phyloP scores from a whole-genome alignment of 1,139 yeast species.

The Sugiyamaella castrensis region DNA sequence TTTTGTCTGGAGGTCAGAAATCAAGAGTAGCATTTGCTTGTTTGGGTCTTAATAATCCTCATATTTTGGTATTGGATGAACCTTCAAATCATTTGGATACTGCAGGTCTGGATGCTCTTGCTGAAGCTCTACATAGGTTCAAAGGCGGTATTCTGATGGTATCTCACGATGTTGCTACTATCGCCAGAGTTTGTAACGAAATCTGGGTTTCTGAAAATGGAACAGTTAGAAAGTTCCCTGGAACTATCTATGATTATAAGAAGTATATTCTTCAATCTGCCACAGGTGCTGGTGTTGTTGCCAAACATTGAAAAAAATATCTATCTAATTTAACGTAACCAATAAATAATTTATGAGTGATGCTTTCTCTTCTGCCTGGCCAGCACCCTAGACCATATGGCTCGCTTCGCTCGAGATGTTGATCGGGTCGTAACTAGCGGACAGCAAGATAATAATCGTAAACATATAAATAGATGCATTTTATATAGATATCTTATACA shows the following conservation, averaged over 20 bases:
- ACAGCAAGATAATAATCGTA: not conserved
- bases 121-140: conserved; percentile 81
- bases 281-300: conserved; percentile 82
- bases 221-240: conserved; percentile 73
- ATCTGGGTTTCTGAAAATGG: conserved; percentile 94
- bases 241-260: conserved; percentile 84
- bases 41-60: conserved; percentile 87
- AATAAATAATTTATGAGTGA: not conserved
- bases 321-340: not conserved
- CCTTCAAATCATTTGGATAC: conserved; percentile 99
- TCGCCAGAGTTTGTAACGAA: conserved; percentile 82
- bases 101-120: conserved; percentile 92
- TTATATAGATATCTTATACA: not conserved
- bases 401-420: no score
- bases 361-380: no score
- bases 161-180: conserved; percentile 92
- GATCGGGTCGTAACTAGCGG: no score
- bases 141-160: conserved; percentile 97
- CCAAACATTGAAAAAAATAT: conserved; percentile 56
- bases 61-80: conserved; percentile 88
- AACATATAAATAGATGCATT: not conserved
- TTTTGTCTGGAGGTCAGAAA: conserved; percentile 96
- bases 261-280: conserved; percentile 79
- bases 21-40: conserved; percentile 98
- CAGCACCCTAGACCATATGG: no score